These are phyloP conservation scores for Colletotrichum incanum DNA, from an alignment of 2,329 filamentous ascomycete genomes.

Conservation along the genomic window DNA sequence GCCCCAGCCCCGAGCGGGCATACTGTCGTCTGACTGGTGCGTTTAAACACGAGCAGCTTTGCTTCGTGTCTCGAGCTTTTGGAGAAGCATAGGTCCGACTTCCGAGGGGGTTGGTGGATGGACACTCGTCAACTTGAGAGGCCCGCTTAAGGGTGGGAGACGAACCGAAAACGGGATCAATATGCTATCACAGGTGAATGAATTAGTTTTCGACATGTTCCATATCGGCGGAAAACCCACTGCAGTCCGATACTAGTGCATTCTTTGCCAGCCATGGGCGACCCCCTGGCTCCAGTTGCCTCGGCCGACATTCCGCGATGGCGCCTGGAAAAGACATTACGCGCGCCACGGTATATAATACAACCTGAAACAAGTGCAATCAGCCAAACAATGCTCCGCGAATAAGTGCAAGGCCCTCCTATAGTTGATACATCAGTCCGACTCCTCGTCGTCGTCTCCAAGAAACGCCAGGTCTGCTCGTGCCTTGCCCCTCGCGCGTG, in stretches of 20 bases:
- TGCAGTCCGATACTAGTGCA: constrained; percentile 1
- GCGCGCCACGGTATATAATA: constrained; percentile 27
- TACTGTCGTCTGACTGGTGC: constrained; percentile 31
- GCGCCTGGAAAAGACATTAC: constrained; percentile 1
- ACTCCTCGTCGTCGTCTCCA: constrained; percentile 76
- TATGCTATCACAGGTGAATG: background rate
- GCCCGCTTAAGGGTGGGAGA: constrained; percentile 21
- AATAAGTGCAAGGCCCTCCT: background rate
- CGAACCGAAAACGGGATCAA: background rate
- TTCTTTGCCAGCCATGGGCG: background rate
- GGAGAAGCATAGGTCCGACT: constrained; percentile 1
- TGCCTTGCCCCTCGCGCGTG: constrained; percentile 62
- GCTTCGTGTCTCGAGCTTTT: constrained; percentile 5
- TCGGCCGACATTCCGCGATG: constrained; percentile 37
- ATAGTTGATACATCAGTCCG: constrained; percentile 59
- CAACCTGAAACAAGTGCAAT: constrained; percentile 32
- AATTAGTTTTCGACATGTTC: background rate
- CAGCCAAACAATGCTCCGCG: constrained; percentile 22
- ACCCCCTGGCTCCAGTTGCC: background rate
- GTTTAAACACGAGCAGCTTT: constrained; percentile 21
- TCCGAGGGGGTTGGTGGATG: background rate
- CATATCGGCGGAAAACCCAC: constrained; percentile 12
- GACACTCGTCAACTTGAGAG: constrained; percentile 15
- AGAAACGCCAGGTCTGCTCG: constrained; percentile 76
- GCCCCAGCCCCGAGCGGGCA: constrained; percentile 18